Percentiles rank a stretch among this genome's conserved stretches.
Evolutionary conservation across 306 rosid species (phyloP).

Genomic region (Dalbergia cultrata): DNA sequence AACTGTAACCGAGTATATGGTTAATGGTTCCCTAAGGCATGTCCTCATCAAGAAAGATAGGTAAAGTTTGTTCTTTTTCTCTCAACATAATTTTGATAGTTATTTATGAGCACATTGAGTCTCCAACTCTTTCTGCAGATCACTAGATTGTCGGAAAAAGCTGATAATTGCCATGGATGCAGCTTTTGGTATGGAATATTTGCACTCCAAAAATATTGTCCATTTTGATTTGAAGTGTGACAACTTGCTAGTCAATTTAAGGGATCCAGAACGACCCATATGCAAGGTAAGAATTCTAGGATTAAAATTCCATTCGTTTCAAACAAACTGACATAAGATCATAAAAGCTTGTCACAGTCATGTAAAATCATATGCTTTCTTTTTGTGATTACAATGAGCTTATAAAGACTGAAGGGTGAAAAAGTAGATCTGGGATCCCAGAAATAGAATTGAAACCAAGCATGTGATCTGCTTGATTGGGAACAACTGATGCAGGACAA

Average conservation of each 20-base stretch:
- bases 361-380: too few species aligned
- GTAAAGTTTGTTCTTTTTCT: too few species aligned
- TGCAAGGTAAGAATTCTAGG: slow-evolving; percentile 67
- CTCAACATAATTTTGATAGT: too few species aligned
- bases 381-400: too few species aligned
- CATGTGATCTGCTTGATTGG: too few species aligned
- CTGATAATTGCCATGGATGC: slow-evolving; percentile 94
- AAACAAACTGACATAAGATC: too few species aligned
- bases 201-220: slow-evolving; percentile 85
- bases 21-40: slow-evolving; percentile 89
- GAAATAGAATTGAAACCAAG: too few species aligned
- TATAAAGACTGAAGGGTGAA: too few species aligned
- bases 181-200: slow-evolving; percentile 96
- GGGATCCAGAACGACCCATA: slow-evolving; percentile 85
- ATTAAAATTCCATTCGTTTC: too few species aligned
- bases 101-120: background rate
- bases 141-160: slow-evolving; percentile 77
- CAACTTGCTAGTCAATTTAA: slow-evolving; percentile 88
- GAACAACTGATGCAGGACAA: too few species aligned
- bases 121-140: background rate
- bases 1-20: slow-evolving; percentile 89
- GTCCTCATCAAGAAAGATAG: slow-evolving; percentile 40
- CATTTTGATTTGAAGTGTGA: slow-evolving; percentile 95
- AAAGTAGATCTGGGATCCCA: too few species aligned
- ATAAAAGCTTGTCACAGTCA: too few species aligned